Evolutionary conservation across 202 grass and related monocot species (phyloP).

Genomic region (Cymbopogon flexuosus): DNA sequence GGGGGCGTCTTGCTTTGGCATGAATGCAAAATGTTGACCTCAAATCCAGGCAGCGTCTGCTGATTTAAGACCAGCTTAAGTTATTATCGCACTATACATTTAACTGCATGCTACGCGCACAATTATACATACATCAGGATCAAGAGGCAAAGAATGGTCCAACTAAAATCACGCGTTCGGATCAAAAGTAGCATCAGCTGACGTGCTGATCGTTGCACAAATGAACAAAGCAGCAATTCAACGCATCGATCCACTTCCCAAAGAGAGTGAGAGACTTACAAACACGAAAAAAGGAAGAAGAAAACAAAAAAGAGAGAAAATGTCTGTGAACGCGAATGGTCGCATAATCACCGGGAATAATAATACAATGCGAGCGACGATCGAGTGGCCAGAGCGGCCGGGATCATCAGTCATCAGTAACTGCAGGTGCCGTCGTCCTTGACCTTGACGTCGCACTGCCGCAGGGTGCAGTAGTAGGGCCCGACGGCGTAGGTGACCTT

Average conservation of each 20-base stretch:
- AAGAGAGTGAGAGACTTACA: neutral
- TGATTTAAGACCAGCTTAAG: too few relatives aligned
- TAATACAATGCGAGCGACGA: neutral
- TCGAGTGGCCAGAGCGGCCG: neutral
- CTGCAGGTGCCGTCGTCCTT: neutral
- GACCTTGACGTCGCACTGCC: constrained; percentile 36
- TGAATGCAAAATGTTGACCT: too few relatives aligned
- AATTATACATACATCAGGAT: neutral
- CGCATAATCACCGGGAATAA: neutral
- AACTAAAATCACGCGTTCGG: neutral
- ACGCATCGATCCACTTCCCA: neutral
- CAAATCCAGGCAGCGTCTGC: too few relatives aligned
- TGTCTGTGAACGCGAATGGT: neutral
- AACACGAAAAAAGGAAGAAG: neutral
- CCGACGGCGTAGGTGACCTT: constrained; percentile 40
- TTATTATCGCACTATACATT: too few relatives aligned
- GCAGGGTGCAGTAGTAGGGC: constrained; percentile 59
- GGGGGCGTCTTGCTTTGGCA: too few relatives aligned
- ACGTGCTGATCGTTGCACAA: neutral
- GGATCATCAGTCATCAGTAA: neutral
- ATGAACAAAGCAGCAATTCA: too few relatives aligned
- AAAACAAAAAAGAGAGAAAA: too few relatives aligned
- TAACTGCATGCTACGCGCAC: too few relatives aligned
- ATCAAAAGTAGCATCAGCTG: neutral
- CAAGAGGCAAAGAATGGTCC: neutral